Evolutionary conservation across 2,329 filamentous ascomycete species (phyloP).

Genomic region (Cordyceps fumosorosea): DNA sequence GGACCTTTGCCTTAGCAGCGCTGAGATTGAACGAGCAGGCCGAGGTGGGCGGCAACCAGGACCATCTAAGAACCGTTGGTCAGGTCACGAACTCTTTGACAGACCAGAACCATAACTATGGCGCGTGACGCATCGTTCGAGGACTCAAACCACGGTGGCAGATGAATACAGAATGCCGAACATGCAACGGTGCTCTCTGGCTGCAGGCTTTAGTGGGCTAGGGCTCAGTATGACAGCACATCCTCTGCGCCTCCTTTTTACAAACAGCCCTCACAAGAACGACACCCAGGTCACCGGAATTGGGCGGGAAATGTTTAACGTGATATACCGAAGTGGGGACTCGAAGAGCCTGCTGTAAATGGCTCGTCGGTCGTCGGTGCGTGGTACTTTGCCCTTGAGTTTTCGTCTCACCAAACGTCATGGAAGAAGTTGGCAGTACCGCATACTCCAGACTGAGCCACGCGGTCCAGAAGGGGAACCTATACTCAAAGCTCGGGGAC

Average conservation of each 20-base stretch:
- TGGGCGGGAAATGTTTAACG: background rate
- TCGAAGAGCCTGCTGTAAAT: background rate
- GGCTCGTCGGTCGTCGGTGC: background rate
- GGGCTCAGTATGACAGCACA: slow-evolving; percentile 9
- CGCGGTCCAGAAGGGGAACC: background rate
- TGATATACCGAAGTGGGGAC: background rate
- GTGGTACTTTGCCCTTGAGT: background rate
- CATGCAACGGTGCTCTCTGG: background rate
- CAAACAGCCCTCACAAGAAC: background rate
- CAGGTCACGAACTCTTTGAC: background rate
- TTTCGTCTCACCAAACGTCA: background rate
- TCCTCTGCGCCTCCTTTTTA: slow-evolving; percentile 1
- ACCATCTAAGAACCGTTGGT: background rate
- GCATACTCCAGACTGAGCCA: background rate
- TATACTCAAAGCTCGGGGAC: background rate
- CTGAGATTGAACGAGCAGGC: background rate
- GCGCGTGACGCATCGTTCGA: background rate
- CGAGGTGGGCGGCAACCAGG: background rate
- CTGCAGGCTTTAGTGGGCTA: slow-evolving; percentile 12
- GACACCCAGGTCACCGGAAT: background rate
- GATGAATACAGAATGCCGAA: background rate
- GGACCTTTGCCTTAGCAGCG: background rate
- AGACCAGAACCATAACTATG: background rate
- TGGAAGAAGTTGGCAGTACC: background rate
- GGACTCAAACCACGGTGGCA: background rate